These are phyloP conservation scores for Cucumis sativus DNA, from an alignment of 306 rosid genomes.

Conservation along the genomic window DNA sequence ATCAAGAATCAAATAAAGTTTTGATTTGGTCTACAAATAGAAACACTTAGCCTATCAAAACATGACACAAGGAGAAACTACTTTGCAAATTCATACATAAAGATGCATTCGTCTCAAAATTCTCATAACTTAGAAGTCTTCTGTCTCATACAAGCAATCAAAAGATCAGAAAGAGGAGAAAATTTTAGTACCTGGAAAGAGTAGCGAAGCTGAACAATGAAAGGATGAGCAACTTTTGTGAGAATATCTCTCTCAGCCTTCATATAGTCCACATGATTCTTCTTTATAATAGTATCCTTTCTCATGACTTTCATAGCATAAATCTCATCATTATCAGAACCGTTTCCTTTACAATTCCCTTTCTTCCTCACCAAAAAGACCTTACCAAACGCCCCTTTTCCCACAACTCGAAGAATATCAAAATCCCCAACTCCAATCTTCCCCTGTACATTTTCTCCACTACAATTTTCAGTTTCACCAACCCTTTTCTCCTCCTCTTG, in stretches of 20 bases:
- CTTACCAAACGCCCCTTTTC: slow-evolving; percentile 83
- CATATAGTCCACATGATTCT: slow-evolving; percentile 92
- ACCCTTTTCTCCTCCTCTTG: background rate
- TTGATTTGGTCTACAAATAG: slow-evolving; percentile 58
- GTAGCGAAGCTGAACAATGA: slow-evolving; percentile 79
- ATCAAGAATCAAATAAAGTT: slow-evolving; percentile 83
- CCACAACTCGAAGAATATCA: slow-evolving; percentile 67
- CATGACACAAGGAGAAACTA: background rate
- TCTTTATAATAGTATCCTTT: slow-evolving; percentile 74
- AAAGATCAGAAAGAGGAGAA: background rate
- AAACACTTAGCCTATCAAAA: background rate
- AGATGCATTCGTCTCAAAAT: background rate
- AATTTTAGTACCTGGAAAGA: slow-evolving; percentile 52
- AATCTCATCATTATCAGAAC: slow-evolving; percentile 31
- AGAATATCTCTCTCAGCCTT: slow-evolving; percentile 92
- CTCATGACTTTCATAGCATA: slow-evolving; percentile 97
- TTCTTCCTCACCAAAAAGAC: slow-evolving; percentile 69
- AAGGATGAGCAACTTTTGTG: slow-evolving; percentile 78
- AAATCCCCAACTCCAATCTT: slow-evolving; percentile 71
- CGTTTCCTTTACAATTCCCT: background rate
- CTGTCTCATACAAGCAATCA: background rate
- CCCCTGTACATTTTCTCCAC: slow-evolving; percentile 7
- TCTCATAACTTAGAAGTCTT: background rate
- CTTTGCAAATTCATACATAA: background rate
- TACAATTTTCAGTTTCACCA: background rate